phyloP scores from a whole-genome alignment of 768 basidiomycete species.

The Tulasnella sp. region DNA sequence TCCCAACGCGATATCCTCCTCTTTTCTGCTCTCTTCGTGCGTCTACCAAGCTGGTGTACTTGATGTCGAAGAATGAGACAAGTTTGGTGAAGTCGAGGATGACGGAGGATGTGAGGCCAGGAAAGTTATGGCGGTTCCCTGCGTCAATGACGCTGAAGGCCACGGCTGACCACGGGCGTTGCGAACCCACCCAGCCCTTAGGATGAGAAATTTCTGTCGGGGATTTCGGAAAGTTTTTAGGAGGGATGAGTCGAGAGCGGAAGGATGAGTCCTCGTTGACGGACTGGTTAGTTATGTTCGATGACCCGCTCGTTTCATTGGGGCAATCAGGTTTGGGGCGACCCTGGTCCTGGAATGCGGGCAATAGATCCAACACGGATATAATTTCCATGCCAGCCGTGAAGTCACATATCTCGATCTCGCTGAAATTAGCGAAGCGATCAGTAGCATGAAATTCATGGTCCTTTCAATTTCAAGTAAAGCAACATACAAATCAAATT shows the following conservation, averaged over 20 bases:
- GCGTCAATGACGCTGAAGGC: background rate
- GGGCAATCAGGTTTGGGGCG: background rate
- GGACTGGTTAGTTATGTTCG: no score
- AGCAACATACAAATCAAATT: conserved; percentile 3
- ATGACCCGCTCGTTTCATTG: background rate
- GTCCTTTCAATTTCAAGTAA: background rate
- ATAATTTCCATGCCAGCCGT: background rate
- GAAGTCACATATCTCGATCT: conserved; percentile 4
- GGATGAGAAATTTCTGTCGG: background rate
- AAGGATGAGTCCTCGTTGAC: no score
- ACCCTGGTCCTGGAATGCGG: background rate
- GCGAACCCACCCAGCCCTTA: conserved; percentile 8
- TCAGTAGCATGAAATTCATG: background rate
- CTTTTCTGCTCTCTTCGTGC: background rate
- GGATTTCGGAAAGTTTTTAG: background rate
- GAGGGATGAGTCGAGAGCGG: background rate
- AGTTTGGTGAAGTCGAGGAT: conserved; percentile 1
- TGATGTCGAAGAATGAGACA: conserved; percentile 7
- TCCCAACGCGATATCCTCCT: background rate
- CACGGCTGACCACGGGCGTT: background rate
- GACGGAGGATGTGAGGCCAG: background rate
- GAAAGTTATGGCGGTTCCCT: conserved; percentile 14
- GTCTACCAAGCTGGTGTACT: conserved; percentile 11
- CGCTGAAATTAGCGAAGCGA: background rate
- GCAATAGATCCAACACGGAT: background rate